A percentile compares a stretch with the other conserved stretches of the same genome.
phyloP scores from a whole-genome alignment of 371 early-diverging fungal species.

The Choanephora cucurbitarum region DNA sequence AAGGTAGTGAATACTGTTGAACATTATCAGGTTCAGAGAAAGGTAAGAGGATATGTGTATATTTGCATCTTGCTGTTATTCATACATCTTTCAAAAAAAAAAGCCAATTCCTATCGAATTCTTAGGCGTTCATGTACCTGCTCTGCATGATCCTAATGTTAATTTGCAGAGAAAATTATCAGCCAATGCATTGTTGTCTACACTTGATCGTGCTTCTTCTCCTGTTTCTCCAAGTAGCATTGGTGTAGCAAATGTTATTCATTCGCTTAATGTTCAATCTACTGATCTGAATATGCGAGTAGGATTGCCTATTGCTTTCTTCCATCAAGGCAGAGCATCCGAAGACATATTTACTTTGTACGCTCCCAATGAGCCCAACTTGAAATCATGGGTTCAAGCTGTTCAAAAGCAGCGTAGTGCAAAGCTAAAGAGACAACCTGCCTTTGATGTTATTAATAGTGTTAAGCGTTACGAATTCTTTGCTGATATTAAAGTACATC shows the following conservation, averaged over 20 bases:
- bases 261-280: neutral
- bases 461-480: conserved; percentile 33
- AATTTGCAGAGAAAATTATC: conserved; percentile 21
- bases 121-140: conserved; percentile 60
- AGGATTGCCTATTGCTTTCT: conserved; percentile 69
- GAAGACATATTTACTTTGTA: conserved; percentile 63
- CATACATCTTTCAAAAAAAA: neutral
- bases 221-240: neutral
- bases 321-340: conserved; percentile 73
- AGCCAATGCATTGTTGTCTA: conserved; percentile 9
- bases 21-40: conserved; percentile 32
- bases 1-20: conserved; percentile 31
- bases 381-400: conserved; percentile 80
- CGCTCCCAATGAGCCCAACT: conserved; percentile 71
- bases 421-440: conserved; percentile 51
- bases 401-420: conserved; percentile 72
- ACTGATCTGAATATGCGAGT: conserved; percentile 9
- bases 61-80: conserved; percentile 41
- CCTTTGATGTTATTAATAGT: conserved; percentile 59
- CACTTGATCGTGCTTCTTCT: neutral
- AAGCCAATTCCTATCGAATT: conserved; percentile 82
- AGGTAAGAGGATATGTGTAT: conserved; percentile 21
- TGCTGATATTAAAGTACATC: conserved; percentile 34
- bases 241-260: neutral
- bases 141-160: conserved; percentile 35